Percentiles rank a stretch among this genome's conserved stretches.
phyloP scores from a whole-genome alignment of 805 yeast species.

The Jamesozyma spencerorum region DNA sequence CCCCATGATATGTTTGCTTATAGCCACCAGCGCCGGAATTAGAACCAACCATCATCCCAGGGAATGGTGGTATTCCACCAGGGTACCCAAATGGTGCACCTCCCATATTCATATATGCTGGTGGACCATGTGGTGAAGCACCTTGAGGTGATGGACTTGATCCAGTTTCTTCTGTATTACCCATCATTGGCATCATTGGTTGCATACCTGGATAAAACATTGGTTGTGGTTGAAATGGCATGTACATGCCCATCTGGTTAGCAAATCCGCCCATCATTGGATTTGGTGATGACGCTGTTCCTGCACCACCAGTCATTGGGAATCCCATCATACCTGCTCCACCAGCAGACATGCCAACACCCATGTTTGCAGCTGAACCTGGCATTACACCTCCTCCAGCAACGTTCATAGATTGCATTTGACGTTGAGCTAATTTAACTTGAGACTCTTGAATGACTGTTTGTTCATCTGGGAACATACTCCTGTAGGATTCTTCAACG shows the following conservation, averaged over 20 bases:
- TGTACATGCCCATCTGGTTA: conserved; percentile 22
- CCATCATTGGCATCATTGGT: conserved; percentile 26
- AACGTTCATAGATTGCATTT: conserved; percentile 19
- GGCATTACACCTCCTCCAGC: background rate
- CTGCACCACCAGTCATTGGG: conserved; percentile 22
- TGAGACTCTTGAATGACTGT: conserved; percentile 25
- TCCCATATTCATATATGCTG: conserved; percentile 19
- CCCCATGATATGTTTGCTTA: conserved; percentile 16
- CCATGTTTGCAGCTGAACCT: conserved; percentile 18
- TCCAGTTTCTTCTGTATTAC: conserved; percentile 11
- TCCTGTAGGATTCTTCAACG: conserved; percentile 46
- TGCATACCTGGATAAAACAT: conserved; percentile 28
- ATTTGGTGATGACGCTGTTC: conserved; percentile 12
- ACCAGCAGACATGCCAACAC: conserved; percentile 19
- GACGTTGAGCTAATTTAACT: conserved; percentile 27
- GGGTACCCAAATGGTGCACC: conserved; percentile 23
- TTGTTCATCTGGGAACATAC: conserved; percentile 38
- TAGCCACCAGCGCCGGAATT: conserved; percentile 9
- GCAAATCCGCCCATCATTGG: conserved; percentile 23
- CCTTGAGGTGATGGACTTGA: conserved; percentile 20
- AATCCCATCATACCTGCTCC: conserved; percentile 21
- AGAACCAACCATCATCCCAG: conserved; percentile 16
- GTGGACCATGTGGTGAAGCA: conserved; percentile 21
- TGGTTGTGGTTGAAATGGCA: conserved; percentile 31
- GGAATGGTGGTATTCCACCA: conserved; percentile 19